Percentiles rank a stretch among this genome's conserved stretches.
Evolutionary conservation across 768 basidiomycete genomes (phyloP).

Genomic region (Tephrocybe sp.): DNA sequence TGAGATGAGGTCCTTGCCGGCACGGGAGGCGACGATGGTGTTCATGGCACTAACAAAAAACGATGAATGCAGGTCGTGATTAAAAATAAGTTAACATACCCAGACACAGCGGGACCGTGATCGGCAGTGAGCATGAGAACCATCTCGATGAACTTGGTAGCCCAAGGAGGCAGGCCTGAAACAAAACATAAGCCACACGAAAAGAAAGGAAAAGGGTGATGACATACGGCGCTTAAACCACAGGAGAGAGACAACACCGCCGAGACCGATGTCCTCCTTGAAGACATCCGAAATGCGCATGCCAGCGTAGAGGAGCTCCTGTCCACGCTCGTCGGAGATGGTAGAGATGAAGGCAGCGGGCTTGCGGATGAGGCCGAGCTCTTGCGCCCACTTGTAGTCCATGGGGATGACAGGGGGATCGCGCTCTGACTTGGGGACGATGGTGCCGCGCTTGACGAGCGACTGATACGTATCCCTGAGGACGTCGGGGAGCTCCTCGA

Average conservation of each 20-base stretch:
- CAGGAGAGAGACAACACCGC: slow-evolving; percentile 92
- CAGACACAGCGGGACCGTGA: slow-evolving; percentile 97
- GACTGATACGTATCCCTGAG: slow-evolving; percentile 83
- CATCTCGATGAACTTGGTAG: slow-evolving; percentile 99
- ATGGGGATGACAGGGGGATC: slow-evolving; percentile 98
- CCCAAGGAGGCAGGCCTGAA: slow-evolving; percentile 77
- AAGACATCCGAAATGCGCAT: slow-evolving; percentile 99
- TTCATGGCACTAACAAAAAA: slow-evolving; percentile 76
- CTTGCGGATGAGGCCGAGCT: slow-evolving; percentile 97
- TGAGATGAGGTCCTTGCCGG: slow-evolving; percentile 98
- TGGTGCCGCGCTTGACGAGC: slow-evolving; percentile 68
- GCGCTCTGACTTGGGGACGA: slow-evolving; percentile 73
- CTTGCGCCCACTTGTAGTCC: slow-evolving; percentile 99
- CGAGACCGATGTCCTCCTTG: slow-evolving; percentile 95
- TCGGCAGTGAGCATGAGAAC: slow-evolving; percentile 99
- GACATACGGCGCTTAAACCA: slow-evolving; percentile 92
- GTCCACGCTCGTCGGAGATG: slow-evolving; percentile 98
- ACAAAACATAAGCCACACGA: neutral
- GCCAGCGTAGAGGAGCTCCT: slow-evolving; percentile 97
- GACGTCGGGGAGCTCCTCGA: slow-evolving; percentile 90
- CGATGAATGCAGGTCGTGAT: slow-evolving; percentile 5
- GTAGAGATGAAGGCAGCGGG: slow-evolving; percentile 99
- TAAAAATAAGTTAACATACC: slow-evolving; percentile 28
- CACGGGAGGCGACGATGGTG: slow-evolving; percentile 97
- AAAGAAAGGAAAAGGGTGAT: slow-evolving; percentile 11